Evolutionary conservation across 192 early-diverging fungal genomes (phyloP), one percentile per base, ranked within the genome.

Genomic region (Kappamyces sp.): DNA sequence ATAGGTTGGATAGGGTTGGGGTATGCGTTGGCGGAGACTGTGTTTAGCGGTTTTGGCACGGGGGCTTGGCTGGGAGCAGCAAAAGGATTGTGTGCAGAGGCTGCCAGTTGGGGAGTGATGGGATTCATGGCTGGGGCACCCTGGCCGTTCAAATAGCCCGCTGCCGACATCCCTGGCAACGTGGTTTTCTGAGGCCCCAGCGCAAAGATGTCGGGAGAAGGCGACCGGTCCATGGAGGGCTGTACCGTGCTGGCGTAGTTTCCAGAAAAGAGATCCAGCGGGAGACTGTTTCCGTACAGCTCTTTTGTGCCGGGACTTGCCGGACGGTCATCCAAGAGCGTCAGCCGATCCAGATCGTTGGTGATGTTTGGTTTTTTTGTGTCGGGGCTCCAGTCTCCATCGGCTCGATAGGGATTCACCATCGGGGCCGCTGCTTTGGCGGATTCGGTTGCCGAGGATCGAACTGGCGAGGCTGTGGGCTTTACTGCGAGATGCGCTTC

Each of bases 361-460:
- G 22, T 22, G 22, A 22, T 22, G 22, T 22, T 22, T 22, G 22
- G 22, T 22, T 22, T 22, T 22, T 22, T 22, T 22, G 22, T 22
- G 22, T 22, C 22, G 22, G 22, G 22, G 22, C 22, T 22, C 22
- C 22, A 22, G 22, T 22, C 22, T 22, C 22, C 48, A 49, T 49
- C 48, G 4, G 48, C 48, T 47, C 11, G 34, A 34, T 55, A 59
- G 7, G 45, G 52, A 31, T 59, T 49, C 14, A 32, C 8, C 52
- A 59, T 59, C 5, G 32, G 52, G 7, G 45, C 52, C 7, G 22
- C 52, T 22, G 22, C 22, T 22, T 22, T 22, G 22, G 22, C 22
- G 22, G 22, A 22, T 22, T 22, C 22, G 22, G 22, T 22, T 0
- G 22, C 22, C 22, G 22, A 22, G 22, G 22, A 22, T 22, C 22